Evolutionary conservation across 805 yeast genomes (phyloP), one percentile per base, ranked within the genome.

Genomic region (Cyberlindnera lachancei): DNA sequence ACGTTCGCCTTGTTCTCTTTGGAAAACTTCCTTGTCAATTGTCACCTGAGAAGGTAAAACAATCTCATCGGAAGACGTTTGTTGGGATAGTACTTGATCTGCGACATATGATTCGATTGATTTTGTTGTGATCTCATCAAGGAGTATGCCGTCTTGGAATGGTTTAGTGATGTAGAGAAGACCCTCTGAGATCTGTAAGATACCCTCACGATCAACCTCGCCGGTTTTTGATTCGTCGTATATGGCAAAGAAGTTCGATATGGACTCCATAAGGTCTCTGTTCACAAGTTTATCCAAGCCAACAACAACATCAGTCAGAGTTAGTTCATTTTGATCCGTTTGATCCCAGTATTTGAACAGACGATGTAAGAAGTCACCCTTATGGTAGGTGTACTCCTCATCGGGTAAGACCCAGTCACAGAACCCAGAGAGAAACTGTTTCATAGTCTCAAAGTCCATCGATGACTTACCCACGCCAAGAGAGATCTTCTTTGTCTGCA

Each of bases 101-200:
- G 87, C 85, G 38, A 80, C 72, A 31, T 72, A 77, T 30, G 70
- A 66, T 45, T 81, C 86, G 27, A 83, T 75, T 3, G 73, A 71
- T 26, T 59, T 61, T 31, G 73, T 69, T 0, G 94, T 80, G 10
- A 78, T 63, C 6, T 61, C 51, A 54, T 87, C 96, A 24, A 84
- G 69, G 14, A 68, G 50, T 29, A 56, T 55, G 6, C 79, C 88
- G 41, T 84, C 86, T 46, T 86, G 77, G 79, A 92, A 82, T 3
- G 95, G 95, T 25, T 79, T 68, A 0, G 96, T 87, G 22, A 92
- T 66, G 45, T 73, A 80, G 10, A 90, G 60, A 24, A 90, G 58
- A 29, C 90, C 97, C 52, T 92, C 98, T 0, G 96, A 86, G 36
- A 88, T 70, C 40, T 77, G 79, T 27, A 92, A 61, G 5, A 92